These are phyloP conservation scores for Chlorophyllum brunneum DNA, from an alignment of 768 basidiomycete genomes.

Conservation along the genomic window DNA sequence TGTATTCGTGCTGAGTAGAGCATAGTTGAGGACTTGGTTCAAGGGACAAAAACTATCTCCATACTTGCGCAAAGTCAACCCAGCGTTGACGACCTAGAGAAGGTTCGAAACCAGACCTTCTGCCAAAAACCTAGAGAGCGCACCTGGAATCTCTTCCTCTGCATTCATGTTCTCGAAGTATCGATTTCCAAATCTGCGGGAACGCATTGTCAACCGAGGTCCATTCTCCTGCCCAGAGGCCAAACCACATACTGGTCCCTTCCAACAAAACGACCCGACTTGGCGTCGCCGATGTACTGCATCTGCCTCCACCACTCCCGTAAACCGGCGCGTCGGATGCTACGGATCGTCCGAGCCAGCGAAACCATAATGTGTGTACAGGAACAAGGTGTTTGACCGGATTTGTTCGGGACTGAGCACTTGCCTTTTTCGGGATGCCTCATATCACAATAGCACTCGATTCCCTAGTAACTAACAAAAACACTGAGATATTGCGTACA, in stretches of 20 bases:
- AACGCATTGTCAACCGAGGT: not conserved
- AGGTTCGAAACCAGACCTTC: not conserved
- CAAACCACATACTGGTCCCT: slow-evolving; percentile 70
- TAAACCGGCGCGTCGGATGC: slow-evolving; percentile 69
- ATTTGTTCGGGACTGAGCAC: slow-evolving; percentile 24
- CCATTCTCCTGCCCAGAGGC: not conserved
- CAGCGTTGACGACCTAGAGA: slow-evolving; percentile 86
- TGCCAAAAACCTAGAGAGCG: slow-evolving; percentile 17
- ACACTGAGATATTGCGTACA: slow-evolving; percentile 6
- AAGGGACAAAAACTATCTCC: slow-evolving; percentile 15
- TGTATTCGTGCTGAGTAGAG: slow-evolving; percentile 63
- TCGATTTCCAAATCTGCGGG: slow-evolving; percentile 82
- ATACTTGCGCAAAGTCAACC: slow-evolving; percentile 89
- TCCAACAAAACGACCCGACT: slow-evolving; percentile 74
- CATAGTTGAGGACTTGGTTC: slow-evolving; percentile 4
- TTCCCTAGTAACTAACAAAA: not conserved
- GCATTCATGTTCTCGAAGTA: slow-evolving; percentile 92
- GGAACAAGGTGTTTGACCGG: slow-evolving; percentile 25
- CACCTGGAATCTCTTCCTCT: slow-evolving; percentile 86
- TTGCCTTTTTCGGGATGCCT: slow-evolving; percentile 3
- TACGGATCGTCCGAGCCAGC: slow-evolving; percentile 70
- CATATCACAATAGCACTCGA: not conserved
- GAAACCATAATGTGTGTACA: slow-evolving; percentile 54
- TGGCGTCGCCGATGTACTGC: slow-evolving; percentile 94
- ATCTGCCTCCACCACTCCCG: slow-evolving; percentile 88